Evolutionary conservation across 768 basidiomycete species (phyloP).

Genomic region (Suillus decipiens): DNA sequence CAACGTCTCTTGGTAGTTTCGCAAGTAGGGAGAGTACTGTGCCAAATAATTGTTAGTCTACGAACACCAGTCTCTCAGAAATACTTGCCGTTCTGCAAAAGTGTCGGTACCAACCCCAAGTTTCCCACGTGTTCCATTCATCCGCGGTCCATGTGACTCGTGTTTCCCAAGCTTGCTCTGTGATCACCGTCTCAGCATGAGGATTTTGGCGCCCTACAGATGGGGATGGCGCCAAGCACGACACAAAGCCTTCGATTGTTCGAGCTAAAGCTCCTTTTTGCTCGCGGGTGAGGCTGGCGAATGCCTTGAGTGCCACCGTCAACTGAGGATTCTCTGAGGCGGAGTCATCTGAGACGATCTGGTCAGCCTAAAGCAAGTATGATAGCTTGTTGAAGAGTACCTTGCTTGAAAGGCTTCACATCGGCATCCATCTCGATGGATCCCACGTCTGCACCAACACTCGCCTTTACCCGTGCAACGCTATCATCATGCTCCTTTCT

Average conservation of each 20-base stretch:
- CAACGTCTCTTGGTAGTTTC: constrained; percentile 72
- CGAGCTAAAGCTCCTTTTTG: constrained; percentile 72
- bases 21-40: constrained; percentile 80
- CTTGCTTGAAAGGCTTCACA: constrained; percentile 55
- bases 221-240: constrained; percentile 51
- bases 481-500: constrained; percentile 90
- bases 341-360: constrained; percentile 39
- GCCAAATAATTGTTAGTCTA: constrained; percentile 12
- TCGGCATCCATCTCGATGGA: constrained; percentile 74
- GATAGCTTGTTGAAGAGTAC: constrained; percentile 9
- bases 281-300: constrained; percentile 70
- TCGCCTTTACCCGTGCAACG: constrained; percentile 72
- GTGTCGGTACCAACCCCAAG: constrained; percentile 90
- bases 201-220: constrained; percentile 50
- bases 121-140: constrained; percentile 85
- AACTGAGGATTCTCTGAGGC: constrained; percentile 66
- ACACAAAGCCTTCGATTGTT: constrained; percentile 77
- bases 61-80: background rate
- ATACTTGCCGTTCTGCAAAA: constrained; percentile 76
- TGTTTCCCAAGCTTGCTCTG: constrained; percentile 68
- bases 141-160: constrained; percentile 68
- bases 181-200: constrained; percentile 56
- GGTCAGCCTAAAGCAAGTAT: constrained; percentile 7
- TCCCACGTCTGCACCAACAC: constrained; percentile 49
- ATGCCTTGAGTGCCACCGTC: constrained; percentile 73